Evolutionary conservation across 495 filamentous ascomycete genomes (phyloP).

Genomic region (Aspergillus cavernicola): DNA sequence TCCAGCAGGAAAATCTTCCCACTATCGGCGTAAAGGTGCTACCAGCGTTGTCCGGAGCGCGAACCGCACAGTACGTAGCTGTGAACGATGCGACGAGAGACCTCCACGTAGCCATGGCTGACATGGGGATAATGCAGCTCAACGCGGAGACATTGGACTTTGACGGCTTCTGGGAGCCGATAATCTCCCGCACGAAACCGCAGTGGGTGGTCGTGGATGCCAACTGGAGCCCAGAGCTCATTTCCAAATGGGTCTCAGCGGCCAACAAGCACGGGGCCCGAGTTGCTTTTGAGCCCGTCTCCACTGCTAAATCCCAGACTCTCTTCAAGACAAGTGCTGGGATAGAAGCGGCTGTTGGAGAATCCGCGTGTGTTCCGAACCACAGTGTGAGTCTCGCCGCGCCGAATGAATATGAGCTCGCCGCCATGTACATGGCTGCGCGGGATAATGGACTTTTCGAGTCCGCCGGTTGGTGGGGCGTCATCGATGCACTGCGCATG

Average conservation of each 20-base stretch:
- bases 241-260: constrained; percentile 59
- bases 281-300: constrained; percentile 92
- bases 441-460: constrained; percentile 62
- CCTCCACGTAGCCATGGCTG: constrained; percentile 84
- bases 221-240: constrained; percentile 66
- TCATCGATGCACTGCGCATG: constrained; percentile 71
- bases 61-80: constrained; percentile 87
- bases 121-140: constrained; percentile 81
- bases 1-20: constrained; percentile 61
- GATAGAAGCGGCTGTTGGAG: constrained; percentile 25
- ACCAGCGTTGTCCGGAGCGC: constrained; percentile 42
- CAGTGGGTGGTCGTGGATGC: constrained; percentile 77
- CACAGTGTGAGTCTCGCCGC: constrained; percentile 65
- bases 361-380: constrained; percentile 52
- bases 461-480: constrained; percentile 62
- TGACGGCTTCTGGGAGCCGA: constrained; percentile 55
- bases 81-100: constrained; percentile 81
- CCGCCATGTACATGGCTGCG: constrained; percentile 67
- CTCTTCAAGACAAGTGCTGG: constrained; percentile 51
- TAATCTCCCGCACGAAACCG: constrained; percentile 53
- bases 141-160: constrained; percentile 38
- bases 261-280: constrained; percentile 50
- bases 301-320: constrained; percentile 65
- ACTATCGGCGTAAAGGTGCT: constrained; percentile 58
- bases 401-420: constrained; percentile 79